Percentiles rank a stretch among this genome's conserved stretches.
Evolutionary conservation across 2,329 filamentous ascomycete genomes (phyloP).

Genomic region (Nothomitra cinnamomea): DNA sequence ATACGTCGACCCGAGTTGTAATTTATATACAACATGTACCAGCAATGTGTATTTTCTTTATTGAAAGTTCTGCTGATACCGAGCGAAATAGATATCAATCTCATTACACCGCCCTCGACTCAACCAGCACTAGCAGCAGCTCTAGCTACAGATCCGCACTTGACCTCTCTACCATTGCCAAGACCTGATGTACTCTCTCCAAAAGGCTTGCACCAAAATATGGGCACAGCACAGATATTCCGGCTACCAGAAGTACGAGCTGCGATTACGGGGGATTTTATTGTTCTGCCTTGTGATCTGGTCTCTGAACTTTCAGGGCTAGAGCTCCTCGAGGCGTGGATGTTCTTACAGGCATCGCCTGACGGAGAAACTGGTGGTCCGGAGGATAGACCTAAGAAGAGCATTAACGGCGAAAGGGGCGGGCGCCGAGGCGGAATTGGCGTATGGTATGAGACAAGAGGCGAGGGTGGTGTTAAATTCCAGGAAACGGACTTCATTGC

Average conservation of each 20-base stretch:
- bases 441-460: conserved; percentile 82
- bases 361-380: conserved; percentile 33
- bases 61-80: neutral
- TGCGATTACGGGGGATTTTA: conserved; percentile 70
- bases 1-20: too few relatives aligned
- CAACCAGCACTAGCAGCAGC: conserved; percentile 27
- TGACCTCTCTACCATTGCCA: conserved; percentile 30
- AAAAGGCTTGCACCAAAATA: conserved; percentile 58
- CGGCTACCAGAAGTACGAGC: conserved; percentile 65
- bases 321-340: conserved; percentile 76
- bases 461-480: conserved; percentile 60
- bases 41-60: neutral
- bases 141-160: conserved; percentile 30
- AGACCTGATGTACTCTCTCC: conserved; percentile 64
- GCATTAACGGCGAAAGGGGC: conserved; percentile 30
- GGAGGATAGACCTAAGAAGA: conserved; percentile 25
- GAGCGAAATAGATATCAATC: conserved; percentile 24
- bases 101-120: conserved; percentile 29
- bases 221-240: conserved; percentile 76
- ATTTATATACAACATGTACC: too few relatives aligned
- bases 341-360: conserved; percentile 62
- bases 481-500: conserved; percentile 90
- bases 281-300: conserved; percentile 83
- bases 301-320: conserved; percentile 80
- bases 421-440: conserved; percentile 63